Conservation (phyloP, 805 yeast species). For the Lipomyces yamadae region DNA sequence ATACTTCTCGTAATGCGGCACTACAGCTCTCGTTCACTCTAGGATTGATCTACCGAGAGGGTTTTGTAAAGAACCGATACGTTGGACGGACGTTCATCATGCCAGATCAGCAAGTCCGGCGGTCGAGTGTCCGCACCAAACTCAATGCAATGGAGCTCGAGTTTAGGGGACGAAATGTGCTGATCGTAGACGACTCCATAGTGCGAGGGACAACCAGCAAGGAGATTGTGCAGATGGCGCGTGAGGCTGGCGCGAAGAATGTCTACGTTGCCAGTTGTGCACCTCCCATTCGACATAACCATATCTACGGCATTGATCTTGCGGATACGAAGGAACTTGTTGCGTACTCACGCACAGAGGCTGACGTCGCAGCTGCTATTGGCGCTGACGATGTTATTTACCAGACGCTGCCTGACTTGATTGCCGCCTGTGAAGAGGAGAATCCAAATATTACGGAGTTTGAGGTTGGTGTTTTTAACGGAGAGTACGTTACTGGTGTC, state of each 20-base stretch:
- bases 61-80: slow-evolving; percentile 94
- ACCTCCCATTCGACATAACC: slow-evolving; percentile 96
- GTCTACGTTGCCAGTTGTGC: slow-evolving; percentile 98
- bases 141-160: slow-evolving; percentile 95
- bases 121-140: slow-evolving; percentile 91
- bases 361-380: slow-evolving; percentile 73
- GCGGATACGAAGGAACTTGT: slow-evolving; percentile 95
- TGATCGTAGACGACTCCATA: slow-evolving; percentile 94
- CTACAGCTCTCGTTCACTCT: slow-evolving; percentile 85
- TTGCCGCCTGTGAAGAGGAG: slow-evolving; percentile 66
- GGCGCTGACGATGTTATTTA: slow-evolving; percentile 92
- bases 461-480: slow-evolving; percentile 97
- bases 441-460: slow-evolving; percentile 58
- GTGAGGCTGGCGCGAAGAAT: slow-evolving; percentile 93
- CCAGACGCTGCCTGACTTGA: slow-evolving; percentile 81
- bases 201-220: slow-evolving; percentile 97
- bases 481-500: slow-evolving; percentile 90
- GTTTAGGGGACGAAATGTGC: slow-evolving; percentile 80
- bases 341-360: slow-evolving; percentile 77
- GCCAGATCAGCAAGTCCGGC: slow-evolving; percentile 96
- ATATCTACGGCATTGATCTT: slow-evolving; percentile 95
- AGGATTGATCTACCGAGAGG: slow-evolving; percentile 88
- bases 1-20: slow-evolving; percentile 96
- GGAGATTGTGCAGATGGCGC: slow-evolving; percentile 97
- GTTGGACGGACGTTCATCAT: slow-evolving; percentile 97